A percentile compares a stretch with the other conserved stretches of the same genome.
Evolutionary conservation across 179 eudicot genomes (phyloP).

Genomic region (Gypsophila paniculata): DNA sequence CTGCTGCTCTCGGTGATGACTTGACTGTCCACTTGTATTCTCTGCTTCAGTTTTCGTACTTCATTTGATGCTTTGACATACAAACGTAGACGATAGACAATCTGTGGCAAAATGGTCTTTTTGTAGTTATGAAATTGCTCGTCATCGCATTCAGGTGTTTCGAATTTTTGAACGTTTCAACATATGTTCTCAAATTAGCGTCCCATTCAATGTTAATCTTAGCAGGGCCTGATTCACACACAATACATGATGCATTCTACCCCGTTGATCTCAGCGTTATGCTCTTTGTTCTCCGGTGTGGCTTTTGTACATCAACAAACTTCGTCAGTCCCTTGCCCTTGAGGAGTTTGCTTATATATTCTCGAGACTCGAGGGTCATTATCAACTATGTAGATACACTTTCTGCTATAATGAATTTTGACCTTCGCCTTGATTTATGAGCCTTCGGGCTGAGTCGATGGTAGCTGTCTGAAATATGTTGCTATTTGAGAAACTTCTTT

Average conservation of each 20-base stretch:
- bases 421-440: constrained; percentile 3
- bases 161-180: background rate
- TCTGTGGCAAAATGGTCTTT: background rate
- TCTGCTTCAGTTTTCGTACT: background rate
- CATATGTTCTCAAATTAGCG: background rate
- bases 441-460: background rate
- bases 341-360: background rate
- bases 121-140: background rate
- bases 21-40: background rate
- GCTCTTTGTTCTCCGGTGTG: background rate
- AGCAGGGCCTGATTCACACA: background rate
- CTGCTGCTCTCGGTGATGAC: background rate
- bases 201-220: constrained; percentile 2
- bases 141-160: background rate
- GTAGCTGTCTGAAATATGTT: background rate
- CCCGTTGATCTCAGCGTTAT: constrained; percentile 13
- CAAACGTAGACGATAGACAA: no score
- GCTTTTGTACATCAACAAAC: constrained; percentile 17
- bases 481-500: background rate
- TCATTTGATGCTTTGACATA: no score
- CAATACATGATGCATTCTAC: background rate
- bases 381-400: background rate
- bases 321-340: background rate
- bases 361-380: background rate
- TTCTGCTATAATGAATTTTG: constrained; percentile 2